These are phyloP conservation scores for Kodamaea leandrae DNA, from an alignment of 805 yeast genomes.

Conservation along the genomic window DNA sequence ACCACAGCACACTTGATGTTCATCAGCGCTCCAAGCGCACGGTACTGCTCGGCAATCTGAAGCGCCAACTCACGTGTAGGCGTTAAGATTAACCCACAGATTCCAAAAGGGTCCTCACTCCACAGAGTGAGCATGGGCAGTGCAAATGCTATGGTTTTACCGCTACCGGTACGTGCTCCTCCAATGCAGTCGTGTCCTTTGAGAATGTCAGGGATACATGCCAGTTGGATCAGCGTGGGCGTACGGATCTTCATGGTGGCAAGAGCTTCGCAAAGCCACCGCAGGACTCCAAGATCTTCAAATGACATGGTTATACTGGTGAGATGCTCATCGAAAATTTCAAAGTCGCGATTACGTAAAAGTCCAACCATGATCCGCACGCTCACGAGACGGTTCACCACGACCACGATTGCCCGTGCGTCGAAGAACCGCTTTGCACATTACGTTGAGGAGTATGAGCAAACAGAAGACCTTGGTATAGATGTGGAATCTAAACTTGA, in stretches of 20 bases:
- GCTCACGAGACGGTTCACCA: background rate
- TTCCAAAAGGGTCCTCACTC: conserved; percentile 94
- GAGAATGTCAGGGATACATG: conserved; percentile 85
- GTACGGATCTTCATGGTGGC: conserved; percentile 73
- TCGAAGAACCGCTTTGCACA: conserved; percentile 10
- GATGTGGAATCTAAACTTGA: background rate
- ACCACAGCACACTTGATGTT: conserved; percentile 79
- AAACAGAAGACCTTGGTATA: background rate
- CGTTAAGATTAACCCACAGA: conserved; percentile 83
- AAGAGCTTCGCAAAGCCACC: conserved; percentile 83
- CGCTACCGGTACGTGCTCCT: conserved; percentile 97
- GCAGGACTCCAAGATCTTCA: conserved; percentile 68
- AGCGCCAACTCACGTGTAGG: conserved; percentile 93
- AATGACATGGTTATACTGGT: conserved; percentile 38
- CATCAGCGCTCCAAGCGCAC: conserved; percentile 87
- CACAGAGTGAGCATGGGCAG: conserved; percentile 95
- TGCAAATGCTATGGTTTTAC: conserved; percentile 96
- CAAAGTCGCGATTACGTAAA: background rate
- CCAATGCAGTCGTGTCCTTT: conserved; percentile 91
- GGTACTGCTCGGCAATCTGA: conserved; percentile 95
- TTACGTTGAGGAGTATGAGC: conserved; percentile 4
- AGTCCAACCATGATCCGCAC: background rate
- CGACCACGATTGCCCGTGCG: background rate
- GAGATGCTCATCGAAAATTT: background rate
- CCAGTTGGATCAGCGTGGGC: conserved; percentile 85